Percentiles rank a stretch among this genome's conserved stretches.
These are phyloP conservation scores for Hawksworthiomyces lignivorus DNA, from an alignment of 2,329 filamentous ascomycete species.

Conservation along the genomic window DNA sequence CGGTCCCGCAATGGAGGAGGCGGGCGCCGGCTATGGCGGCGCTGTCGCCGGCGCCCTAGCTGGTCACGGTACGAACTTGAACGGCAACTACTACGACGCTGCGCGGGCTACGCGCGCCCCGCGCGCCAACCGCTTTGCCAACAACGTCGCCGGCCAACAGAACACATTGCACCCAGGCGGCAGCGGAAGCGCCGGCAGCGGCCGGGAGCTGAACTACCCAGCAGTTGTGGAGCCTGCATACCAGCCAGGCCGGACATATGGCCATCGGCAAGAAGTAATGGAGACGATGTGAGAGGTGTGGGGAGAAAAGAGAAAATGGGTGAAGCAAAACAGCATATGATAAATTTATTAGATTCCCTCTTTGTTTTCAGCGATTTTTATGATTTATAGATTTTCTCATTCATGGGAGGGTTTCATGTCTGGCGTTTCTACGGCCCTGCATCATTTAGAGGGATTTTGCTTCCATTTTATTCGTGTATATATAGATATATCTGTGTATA, in stretches of 20 bases:
- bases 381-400: too few relatives aligned
- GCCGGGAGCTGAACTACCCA: neutral
- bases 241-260: conserved; percentile 9
- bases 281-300: neutral
- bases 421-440: too few relatives aligned
- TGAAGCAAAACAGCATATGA: too few relatives aligned
- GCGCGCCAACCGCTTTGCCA: conserved; percentile 3
- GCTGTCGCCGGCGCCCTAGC: neutral
- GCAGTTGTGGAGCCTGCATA: neutral
- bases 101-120: conserved; percentile 10
- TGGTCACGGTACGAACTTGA: neutral
- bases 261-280: too few relatives aligned
- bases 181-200: neutral
- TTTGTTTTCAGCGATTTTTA: too few relatives aligned
- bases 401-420: too few relatives aligned
- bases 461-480: too few relatives aligned
- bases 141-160: neutral
- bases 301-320: neutral
- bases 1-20: too few relatives aligned
- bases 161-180: too few relatives aligned
- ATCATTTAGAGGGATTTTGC: too few relatives aligned
- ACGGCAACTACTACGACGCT: conserved; percentile 1
- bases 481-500: too few relatives aligned
- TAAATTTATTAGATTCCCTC: too few relatives aligned
- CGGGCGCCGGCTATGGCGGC: neutral